A percentile compares a stretch with the other conserved stretches of the same genome.
Conservation (phyloP, 805 yeast species). For the Wickerhamomyces silvicola region DNA sequence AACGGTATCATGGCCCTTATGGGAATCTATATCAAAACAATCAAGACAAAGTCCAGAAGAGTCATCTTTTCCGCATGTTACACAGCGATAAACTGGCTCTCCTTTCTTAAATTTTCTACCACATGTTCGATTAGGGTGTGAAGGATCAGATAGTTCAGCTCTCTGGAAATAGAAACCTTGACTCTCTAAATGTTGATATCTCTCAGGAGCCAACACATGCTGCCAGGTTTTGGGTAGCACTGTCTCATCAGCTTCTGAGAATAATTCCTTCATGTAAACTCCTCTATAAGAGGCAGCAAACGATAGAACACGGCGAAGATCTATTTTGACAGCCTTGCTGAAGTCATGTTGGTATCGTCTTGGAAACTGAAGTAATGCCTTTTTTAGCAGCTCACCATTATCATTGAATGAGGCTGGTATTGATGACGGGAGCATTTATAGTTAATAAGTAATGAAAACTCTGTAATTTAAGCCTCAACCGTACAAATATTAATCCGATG, state of each 20-base stretch:
- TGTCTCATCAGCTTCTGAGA: constrained; percentile 24
- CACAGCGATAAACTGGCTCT: constrained; percentile 75
- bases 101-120: constrained; percentile 68
- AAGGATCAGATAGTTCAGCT: constrained; percentile 16
- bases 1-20: constrained; percentile 65
- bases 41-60: constrained; percentile 76
- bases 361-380: constrained; percentile 36
- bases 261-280: constrained; percentile 31
- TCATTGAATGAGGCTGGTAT: constrained; percentile 12
- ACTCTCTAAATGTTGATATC: constrained; percentile 16
- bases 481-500: background rate
- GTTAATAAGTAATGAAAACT: no score
- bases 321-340: constrained; percentile 23
- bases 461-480: background rate
- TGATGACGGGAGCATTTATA: no score
- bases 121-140: constrained; percentile 66
- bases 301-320: constrained; percentile 37
- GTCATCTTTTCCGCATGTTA: constrained; percentile 73
- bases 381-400: constrained; percentile 20
- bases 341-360: constrained; percentile 26
- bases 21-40: constrained; percentile 68
- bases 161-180: constrained; percentile 16
- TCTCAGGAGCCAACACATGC: constrained; percentile 18
- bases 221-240: constrained; percentile 18
- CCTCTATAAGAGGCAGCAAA: constrained; percentile 37